Percentiles rank a stretch among this genome's conserved stretches.
Conservation (phyloP, 2,329 filamentous ascomycete genomes). For the Neonectria punicea region DNA sequence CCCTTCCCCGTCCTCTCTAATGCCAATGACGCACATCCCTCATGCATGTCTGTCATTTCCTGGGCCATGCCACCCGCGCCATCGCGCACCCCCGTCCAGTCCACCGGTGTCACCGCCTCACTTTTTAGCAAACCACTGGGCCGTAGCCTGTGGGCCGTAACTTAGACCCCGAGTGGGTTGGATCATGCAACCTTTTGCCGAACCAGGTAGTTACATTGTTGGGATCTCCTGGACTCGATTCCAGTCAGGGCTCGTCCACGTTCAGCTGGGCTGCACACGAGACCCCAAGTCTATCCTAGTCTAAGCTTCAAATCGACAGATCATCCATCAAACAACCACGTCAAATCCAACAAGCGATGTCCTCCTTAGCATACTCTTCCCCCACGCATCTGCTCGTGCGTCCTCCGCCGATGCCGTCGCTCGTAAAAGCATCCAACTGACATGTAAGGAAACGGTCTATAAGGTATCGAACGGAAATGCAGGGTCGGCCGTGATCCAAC, state of each 20-base stretch:
- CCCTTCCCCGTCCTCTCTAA: slow-evolving; percentile 13
- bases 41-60: slow-evolving; percentile 26
- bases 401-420: slow-evolving; percentile 27
- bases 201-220: slow-evolving; percentile 3
- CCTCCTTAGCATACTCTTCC: slow-evolving; percentile 22
- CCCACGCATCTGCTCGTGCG: slow-evolving; percentile 20
- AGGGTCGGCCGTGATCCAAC: slow-evolving; percentile 30
- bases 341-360: slow-evolving; percentile 7
- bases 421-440: slow-evolving; percentile 33
- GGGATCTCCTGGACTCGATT: slow-evolving; percentile 19
- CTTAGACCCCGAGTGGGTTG: slow-evolving; percentile 7
- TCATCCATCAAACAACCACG: slow-evolving; percentile 1
- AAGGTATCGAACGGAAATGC: slow-evolving; percentile 43
- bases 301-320: slow-evolving; percentile 10
- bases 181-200: slow-evolving; percentile 19
- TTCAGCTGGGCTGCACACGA: slow-evolving; percentile 7
- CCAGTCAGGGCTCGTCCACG: slow-evolving; percentile 10
- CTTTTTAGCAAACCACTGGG: slow-evolving; percentile 14
- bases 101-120: slow-evolving; percentile 26
- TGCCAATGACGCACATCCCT: slow-evolving; percentile 26
- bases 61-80: slow-evolving; percentile 17
- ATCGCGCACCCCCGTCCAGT: slow-evolving; percentile 17
- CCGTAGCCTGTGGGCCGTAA: background rate
- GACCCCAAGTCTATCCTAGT: slow-evolving; percentile 23
- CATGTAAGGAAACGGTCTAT: slow-evolving; percentile 44